Evolutionary conservation across 768 basidiomycete genomes (phyloP), one percentile per base, ranked within the genome.

Genomic region (Serpula lacrymans): DNA sequence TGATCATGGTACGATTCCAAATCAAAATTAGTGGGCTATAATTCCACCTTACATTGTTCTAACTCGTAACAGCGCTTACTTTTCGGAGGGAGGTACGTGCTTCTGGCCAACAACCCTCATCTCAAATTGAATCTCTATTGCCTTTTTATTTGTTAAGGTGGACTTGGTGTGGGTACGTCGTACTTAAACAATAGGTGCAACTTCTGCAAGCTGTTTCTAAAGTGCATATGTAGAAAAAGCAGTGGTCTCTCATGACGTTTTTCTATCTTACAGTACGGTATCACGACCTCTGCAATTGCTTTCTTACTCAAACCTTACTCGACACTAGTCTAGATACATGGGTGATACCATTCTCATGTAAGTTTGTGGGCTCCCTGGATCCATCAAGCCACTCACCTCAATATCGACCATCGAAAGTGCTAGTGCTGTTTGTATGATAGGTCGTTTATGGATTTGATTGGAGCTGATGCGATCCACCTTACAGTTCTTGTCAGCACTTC

Each of bases 331-430:
- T 38, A 61, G 59, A 59, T 61, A 61, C 22, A 28, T 61, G 13
- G 59, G 59, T 18, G 59, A 63, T 45, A 25, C 49, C 20, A 52
- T 63, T 29, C 50, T 61, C 3, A 26, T 61, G 59, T 61, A 47
- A 23, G 57, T 48, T 14, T 25, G 31, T 11, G 6, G 20, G 6
- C 23, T 30, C 13, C 8, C 4, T 9, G 10, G 21, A n/a, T n/a
- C n/a, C n/a, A n/a, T n/a, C n/a, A n/a, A n/a, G n/a, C n/a, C n/a
- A n/a, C n/a, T n/a, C n/a, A n/a, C n/a, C n/a, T n/a, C n/a, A n/a
- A n/a, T n/a, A n/a, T n/a, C n/a, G n/a, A n/a, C n/a, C n/a, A n/a
- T n/a, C n/a, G n/a, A n/a, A n/a, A n/a, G n/a, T n/a, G n/a, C n/a
- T n/a, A n/a, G n/a, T n/a, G 9, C 29, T 30, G 4, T 23, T 4